Conservation (phyloP, 2,329 filamentous ascomycete genomes). For the Fusarium floridanum region DNA sequence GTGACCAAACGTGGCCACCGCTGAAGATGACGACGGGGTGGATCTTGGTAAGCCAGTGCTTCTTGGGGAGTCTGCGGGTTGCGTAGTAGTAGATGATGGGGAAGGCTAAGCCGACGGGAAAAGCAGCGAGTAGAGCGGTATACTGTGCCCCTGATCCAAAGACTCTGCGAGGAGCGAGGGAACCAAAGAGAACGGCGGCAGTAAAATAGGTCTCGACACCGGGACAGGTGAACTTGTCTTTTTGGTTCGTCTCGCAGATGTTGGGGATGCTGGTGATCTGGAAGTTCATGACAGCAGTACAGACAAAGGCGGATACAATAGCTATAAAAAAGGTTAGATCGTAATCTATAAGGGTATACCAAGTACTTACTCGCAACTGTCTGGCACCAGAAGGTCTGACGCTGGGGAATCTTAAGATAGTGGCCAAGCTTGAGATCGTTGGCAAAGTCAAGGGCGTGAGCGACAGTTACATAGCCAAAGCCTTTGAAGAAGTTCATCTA, state of each 20-base stretch:
- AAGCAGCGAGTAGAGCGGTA: conserved; percentile 54
- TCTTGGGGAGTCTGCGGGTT: conserved; percentile 51
- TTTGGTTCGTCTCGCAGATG: conserved; percentile 53
- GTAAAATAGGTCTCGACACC: conserved; percentile 56
- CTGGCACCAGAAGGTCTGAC: conserved; percentile 52
- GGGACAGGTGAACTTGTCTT: conserved; percentile 55
- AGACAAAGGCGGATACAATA: conserved; percentile 52
- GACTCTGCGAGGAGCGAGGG: conserved; percentile 53
- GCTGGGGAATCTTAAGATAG: conserved; percentile 61
- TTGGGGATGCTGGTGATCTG: conserved; percentile 52
- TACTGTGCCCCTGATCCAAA: conserved; percentile 54
- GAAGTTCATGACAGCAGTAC: conserved; percentile 54
- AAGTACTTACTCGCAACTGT: conserved; percentile 46
- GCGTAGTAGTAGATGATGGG: conserved; percentile 55
- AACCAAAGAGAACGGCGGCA: conserved; percentile 57
- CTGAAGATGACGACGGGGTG: conserved; percentile 61
- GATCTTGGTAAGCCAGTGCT: conserved; percentile 54
- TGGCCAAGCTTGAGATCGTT: conserved; percentile 54
- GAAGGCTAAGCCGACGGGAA: conserved; percentile 54
- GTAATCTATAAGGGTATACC: too few species aligned
- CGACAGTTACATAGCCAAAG: conserved; percentile 54
- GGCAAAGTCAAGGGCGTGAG: conserved; percentile 54
- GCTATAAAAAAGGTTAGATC: conserved; percentile 15
- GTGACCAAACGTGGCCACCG: conserved; percentile 57
- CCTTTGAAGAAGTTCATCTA: conserved; percentile 63